These are phyloP conservation scores for Pythium aristosporum DNA, from an alignment of 352 stramenopile species.

Conservation along the genomic window DNA sequence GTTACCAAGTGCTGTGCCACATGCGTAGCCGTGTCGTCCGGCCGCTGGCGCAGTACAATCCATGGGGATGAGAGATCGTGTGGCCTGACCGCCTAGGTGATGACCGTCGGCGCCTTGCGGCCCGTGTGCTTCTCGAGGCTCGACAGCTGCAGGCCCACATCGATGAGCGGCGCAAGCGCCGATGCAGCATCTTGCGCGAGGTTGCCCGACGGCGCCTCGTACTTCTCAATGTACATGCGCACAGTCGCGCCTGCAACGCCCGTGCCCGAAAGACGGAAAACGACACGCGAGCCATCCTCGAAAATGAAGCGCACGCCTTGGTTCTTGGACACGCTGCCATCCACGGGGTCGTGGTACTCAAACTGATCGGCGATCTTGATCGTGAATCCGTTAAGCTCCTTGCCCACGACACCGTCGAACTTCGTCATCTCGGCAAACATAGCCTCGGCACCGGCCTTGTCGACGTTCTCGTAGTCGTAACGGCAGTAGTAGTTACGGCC, in stretches of 20 bases:
- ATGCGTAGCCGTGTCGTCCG: not conserved
- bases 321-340: conserved; percentile 94
- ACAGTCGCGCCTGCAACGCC: conserved; percentile 96
- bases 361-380: conserved; percentile 95
- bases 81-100: conserved; percentile 87
- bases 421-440: conserved; percentile 79
- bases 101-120: conserved; percentile 94
- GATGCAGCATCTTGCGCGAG: conserved; percentile 75
- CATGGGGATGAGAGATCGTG: not conserved
- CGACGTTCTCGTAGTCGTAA: conserved; percentile 99
- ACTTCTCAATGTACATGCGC: conserved; percentile 99
- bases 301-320: conserved; percentile 98
- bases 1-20: not conserved
- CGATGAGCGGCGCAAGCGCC: conserved; percentile 89
- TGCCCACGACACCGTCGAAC: conserved; percentile 64
- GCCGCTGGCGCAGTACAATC: not conserved
- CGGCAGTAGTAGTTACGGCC: conserved; percentile 99
- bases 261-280: conserved; percentile 98
- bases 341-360: conserved; percentile 97
- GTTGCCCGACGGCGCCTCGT: conserved; percentile 89
- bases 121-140: conserved; percentile 93
- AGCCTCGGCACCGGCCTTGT: conserved; percentile 78
- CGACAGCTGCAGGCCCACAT: conserved; percentile 91
- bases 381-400: conserved; percentile 78
- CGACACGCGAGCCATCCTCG: conserved; percentile 91